A percentile compares a stretch with the other conserved stretches of the same genome.
Conservation (phyloP, 768 basidiomycete genomes). For the Podaxis mareebaensis region DNA sequence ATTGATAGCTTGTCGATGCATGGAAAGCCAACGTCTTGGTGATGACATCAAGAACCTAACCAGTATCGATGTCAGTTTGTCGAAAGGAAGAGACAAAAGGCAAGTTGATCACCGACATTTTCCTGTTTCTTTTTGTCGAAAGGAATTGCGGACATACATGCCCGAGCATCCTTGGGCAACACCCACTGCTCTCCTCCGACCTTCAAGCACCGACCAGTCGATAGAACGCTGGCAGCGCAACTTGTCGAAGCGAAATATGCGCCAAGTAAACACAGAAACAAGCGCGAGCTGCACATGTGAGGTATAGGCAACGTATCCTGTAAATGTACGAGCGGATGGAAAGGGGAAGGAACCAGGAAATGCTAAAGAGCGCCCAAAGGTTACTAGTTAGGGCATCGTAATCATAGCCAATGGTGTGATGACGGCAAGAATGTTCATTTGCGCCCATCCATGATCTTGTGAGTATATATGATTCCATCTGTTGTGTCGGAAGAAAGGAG, state of each 20-base stretch:
- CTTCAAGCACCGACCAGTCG: slow-evolving; percentile 33
- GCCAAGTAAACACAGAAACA: neutral
- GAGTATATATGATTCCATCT: too few relatives aligned
- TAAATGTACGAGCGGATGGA: neutral
- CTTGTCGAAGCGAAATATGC: neutral
- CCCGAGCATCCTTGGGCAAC: slow-evolving; percentile 48
- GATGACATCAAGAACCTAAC: slow-evolving; percentile 55
- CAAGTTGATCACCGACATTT: slow-evolving; percentile 40
- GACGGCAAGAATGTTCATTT: too few relatives aligned
- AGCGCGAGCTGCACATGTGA: neutral
- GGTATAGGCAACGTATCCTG: neutral
- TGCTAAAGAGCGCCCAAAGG: neutral
- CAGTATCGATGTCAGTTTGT: neutral
- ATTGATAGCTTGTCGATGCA: slow-evolving; percentile 62
- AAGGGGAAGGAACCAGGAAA: neutral
- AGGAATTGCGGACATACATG: slow-evolving; percentile 50
- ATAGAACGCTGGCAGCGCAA: neutral
- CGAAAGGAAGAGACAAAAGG: neutral
- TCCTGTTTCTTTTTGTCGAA: slow-evolving; percentile 46
- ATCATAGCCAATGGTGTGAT: too few relatives aligned
- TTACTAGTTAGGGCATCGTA: too few relatives aligned
- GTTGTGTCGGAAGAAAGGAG: too few relatives aligned
- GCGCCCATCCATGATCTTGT: too few relatives aligned
- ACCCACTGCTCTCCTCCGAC: slow-evolving; percentile 60
- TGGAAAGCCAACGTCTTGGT: slow-evolving; percentile 62